These are phyloP conservation scores for Phytopythium vexans DNA, from an alignment of 352 stramenopile species.

Conservation along the genomic window DNA sequence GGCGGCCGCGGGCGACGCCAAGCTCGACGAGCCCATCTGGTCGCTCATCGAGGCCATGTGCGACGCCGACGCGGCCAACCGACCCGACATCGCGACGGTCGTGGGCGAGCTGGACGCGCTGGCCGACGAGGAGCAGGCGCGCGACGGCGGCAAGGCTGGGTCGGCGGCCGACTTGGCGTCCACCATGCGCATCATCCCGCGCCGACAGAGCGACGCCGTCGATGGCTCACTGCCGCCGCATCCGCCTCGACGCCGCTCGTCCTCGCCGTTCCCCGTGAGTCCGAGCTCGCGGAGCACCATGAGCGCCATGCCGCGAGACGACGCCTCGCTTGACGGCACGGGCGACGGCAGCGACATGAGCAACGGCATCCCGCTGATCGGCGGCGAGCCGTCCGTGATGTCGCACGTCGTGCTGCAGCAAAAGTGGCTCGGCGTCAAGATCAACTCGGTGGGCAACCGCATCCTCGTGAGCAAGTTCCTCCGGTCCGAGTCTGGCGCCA, in stretches of 20 bases:
- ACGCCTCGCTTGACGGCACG: not conserved
- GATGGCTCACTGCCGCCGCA: not conserved
- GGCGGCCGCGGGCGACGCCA: slow-evolving; percentile 15
- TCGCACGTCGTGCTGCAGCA: slow-evolving; percentile 50
- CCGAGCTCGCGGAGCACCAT: not conserved
- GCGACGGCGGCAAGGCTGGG: slow-evolving; percentile 14
- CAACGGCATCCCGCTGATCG: not conserved
- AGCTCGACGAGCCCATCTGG: slow-evolving; percentile 42
- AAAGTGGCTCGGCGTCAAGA: slow-evolving; percentile 75
- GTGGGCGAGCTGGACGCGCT: slow-evolving; percentile 39
- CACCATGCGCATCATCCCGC: slow-evolving; percentile 3
- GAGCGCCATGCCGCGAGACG: not conserved
- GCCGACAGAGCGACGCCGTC: slow-evolving; percentile 3
- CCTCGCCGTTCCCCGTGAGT: not conserved
- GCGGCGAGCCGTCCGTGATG: not conserved
- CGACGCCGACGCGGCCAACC: slow-evolving; percentile 30
- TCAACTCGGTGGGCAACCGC: slow-evolving; percentile 68
- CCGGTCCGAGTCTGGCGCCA: slow-evolving; percentile 42
- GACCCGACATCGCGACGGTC: slow-evolving; percentile 47
- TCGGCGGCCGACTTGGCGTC: slow-evolving; percentile 2
- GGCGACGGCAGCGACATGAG: slow-evolving; percentile 4
- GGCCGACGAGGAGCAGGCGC: slow-evolving; percentile 43
- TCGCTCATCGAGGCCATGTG: slow-evolving; percentile 55
- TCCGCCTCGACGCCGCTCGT: slow-evolving; percentile 1
- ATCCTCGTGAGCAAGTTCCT: slow-evolving; percentile 77